Base-by-base conservation (phyloP, 2,329 filamentous ascomycete genomes). In the Hypocrella siamensis region DNA sequence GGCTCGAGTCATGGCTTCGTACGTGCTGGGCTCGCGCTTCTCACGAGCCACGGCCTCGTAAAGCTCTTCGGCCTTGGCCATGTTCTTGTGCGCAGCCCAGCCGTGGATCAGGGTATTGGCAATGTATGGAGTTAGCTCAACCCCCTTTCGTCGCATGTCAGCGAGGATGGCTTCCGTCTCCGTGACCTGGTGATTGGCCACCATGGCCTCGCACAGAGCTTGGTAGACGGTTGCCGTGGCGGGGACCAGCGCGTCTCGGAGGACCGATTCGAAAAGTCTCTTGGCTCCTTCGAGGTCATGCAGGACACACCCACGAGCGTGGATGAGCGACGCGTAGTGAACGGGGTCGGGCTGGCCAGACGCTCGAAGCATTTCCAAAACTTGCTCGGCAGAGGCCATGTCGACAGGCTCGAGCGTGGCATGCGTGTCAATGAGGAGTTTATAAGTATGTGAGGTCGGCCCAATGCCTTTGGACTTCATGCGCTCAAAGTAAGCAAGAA, bases 101-200 rank as follows among this genome's bases (percentile, higher is more conserved):
- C 90, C 90, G 49, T 96, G 86, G 47, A 98, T 96, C 28, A 98
- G 67, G 5, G 88, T 93, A 62, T 98, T 98, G 49, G 90, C 90
- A 49, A 98, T 96, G 59, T 98, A 98, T 0, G 90, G 80, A 3
- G 90, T 96, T 64, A 96, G 75, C 45, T 85, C 79, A 9, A 98
- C 76, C 24, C 73, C 61, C 36, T 72, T 74, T 31, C 60, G 54
- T 33, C 64, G 66, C 90, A 98, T 96, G 43, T 82, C 67, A 16
- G 60, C 58, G 14, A 96, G 70, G 6, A 93, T 56, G 1, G 73
- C 55, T 46, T 86, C 75, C 0, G 84, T 88, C 38, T 79, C 77
- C 18, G 65, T 62, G 27, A 94, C 85, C 38, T 72, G 67, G 56
- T 93, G 83, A 56, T 96, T 96, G 50, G 88, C 88, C 31, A 96